Percentiles rank a stretch among this genome's conserved stretches.
Conservation (phyloP, 2,329 filamentous ascomycete species). For the Pseudogymnoascus sp. region DNA sequence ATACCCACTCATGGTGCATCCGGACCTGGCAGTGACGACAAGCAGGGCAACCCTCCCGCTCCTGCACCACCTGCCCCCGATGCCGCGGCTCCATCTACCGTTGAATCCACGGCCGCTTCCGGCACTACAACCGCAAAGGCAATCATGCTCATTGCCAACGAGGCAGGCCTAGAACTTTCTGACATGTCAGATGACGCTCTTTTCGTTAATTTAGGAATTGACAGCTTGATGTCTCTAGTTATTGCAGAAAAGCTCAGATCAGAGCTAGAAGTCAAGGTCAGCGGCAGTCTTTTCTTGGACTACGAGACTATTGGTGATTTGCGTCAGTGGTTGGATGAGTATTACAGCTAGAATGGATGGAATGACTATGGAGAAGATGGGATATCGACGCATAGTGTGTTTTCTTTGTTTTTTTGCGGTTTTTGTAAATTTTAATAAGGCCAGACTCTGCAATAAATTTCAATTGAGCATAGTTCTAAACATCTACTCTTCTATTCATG, state of each 20-base stretch:
- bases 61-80: neutral
- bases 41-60: constrained; percentile 50
- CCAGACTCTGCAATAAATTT: neutral
- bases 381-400: neutral
- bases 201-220: constrained; percentile 31
- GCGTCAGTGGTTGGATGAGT: constrained; percentile 25
- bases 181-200: constrained; percentile 23
- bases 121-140: constrained; percentile 22
- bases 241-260: constrained; percentile 29
- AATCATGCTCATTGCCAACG: constrained; percentile 28
- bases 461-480: neutral
- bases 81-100: constrained; percentile 19
- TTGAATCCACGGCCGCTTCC: constrained; percentile 26
- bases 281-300: constrained; percentile 30
- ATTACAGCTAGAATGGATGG: constrained; percentile 18
- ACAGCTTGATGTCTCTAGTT: constrained; percentile 30
- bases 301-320: constrained; percentile 31
- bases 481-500: neutral
- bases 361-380: neutral
- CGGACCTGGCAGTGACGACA: constrained; percentile 35
- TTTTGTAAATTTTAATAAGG: neutral
- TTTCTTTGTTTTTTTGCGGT: neutral
- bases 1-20: neutral
- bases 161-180: constrained; percentile 22
- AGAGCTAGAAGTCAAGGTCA: constrained; percentile 27